A percentile compares a stretch with the other conserved stretches of the same genome.
These are phyloP conservation scores for Fistulifera solaris DNA, from an alignment of 108 stramenopile genomes.

Conservation along the genomic window DNA sequence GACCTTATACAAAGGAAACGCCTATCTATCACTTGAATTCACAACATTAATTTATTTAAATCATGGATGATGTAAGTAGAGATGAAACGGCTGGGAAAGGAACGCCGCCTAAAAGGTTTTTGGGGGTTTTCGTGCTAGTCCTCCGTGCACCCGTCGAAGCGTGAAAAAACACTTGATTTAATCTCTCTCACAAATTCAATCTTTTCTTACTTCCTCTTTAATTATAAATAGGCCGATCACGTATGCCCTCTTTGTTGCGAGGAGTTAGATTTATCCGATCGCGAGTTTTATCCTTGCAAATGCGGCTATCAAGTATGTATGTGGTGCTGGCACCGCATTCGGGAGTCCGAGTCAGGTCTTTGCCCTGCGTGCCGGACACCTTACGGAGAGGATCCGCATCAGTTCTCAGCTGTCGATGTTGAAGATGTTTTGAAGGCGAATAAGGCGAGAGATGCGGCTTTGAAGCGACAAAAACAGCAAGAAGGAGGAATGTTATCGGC, in stretches of 20 bases:
- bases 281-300: constrained; percentile 95
- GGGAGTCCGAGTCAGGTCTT: constrained; percentile 89
- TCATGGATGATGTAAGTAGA: no score
- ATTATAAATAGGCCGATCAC: constrained; percentile 9
- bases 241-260: constrained; percentile 96
- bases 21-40: no score
- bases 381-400: constrained; percentile 95
- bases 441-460: constrained; percentile 78
- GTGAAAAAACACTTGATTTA: no score
- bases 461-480: constrained; percentile 39
- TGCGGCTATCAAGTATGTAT: constrained; percentile 98
- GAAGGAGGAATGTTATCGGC: constrained; percentile 9
- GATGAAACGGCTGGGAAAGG: no score
- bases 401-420: constrained; percentile 90
- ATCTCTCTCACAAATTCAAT: no score
- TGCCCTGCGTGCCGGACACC: constrained; percentile 97
- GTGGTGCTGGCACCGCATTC: constrained; percentile 99
- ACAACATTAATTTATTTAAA: no score
- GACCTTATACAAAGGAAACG: no score
- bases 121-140: no score
- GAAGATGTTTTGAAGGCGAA: constrained; percentile 85
- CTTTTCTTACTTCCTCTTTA: background rate
- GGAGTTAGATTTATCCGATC: constrained; percentile 93
- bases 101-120: no score
- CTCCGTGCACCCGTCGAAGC: no score